These are phyloP conservation scores for Platanthera guangdongensis DNA, from an alignment of 106 monocot species.

Conservation along the genomic window DNA sequence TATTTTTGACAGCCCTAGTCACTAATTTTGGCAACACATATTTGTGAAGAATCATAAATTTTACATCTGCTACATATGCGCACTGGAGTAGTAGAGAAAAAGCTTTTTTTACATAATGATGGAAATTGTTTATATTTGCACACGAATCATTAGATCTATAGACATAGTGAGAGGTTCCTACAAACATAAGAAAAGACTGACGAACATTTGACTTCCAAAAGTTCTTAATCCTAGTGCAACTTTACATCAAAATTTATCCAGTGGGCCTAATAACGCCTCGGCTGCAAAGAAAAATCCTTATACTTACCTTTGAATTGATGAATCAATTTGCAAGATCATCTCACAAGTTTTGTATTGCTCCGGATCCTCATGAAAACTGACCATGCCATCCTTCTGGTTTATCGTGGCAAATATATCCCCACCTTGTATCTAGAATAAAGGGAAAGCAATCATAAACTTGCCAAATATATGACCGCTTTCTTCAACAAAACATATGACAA, in stretches of 20 bases:
- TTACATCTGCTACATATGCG: background rate
- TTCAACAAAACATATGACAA: background rate
- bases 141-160: too few species aligned
- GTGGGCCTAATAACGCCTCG: background rate
- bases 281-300: background rate
- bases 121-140: too few species aligned
- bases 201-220: background rate
- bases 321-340: conserved; percentile 77
- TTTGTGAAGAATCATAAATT: background rate
- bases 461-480: background rate
- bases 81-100: background rate
- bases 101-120: background rate
- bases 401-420: conserved; percentile 95
- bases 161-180: too few species aligned
- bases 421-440: conserved; percentile 73
- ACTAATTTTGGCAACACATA: background rate
- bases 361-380: conserved; percentile 98
- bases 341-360: conserved; percentile 91
- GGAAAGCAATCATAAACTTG: background rate
- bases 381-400: conserved; percentile 99
- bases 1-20: background rate
- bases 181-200: background rate
- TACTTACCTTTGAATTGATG: conserved; percentile 73
- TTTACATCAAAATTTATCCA: background rate
- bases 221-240: background rate